A percentile compares a stretch with the other conserved stretches of the same genome.
phyloP scores from a whole-genome alignment of 2,329 filamentous ascomycete species.

The Microcyclospora pomicola region DNA sequence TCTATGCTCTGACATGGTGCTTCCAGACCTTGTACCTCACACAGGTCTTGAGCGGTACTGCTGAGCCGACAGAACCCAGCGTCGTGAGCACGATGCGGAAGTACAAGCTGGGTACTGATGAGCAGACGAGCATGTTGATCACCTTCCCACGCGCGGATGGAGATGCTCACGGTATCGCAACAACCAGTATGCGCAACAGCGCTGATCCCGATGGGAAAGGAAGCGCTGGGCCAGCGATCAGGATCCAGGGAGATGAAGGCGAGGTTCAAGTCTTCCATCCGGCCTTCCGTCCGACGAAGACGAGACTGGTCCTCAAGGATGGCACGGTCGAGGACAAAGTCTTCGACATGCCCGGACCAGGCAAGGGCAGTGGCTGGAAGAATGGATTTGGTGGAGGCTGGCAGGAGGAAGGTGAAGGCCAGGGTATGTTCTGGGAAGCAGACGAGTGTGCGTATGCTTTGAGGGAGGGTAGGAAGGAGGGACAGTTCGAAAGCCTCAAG shows the following conservation, averaged over 20 bases:
- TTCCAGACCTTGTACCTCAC: conserved; percentile 81
- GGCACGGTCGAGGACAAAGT: conserved; percentile 35
- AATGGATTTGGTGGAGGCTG: conserved; percentile 32
- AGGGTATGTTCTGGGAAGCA: conserved; percentile 83
- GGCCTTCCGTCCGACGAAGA: conserved; percentile 49
- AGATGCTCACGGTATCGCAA: conserved; percentile 52
- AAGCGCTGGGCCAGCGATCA: conserved; percentile 51
- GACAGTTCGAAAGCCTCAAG: conserved; percentile 51
- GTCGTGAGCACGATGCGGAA: conserved; percentile 57
- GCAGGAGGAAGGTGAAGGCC: conserved; percentile 45
- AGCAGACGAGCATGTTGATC: conserved; percentile 63
- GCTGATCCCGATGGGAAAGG: conserved; percentile 49
- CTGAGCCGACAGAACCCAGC: conserved; percentile 51
- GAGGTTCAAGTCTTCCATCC: conserved; percentile 70
- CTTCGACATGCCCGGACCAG: conserved; percentile 33
- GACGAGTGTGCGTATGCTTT: conserved; percentile 65
- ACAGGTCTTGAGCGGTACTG: conserved; percentile 28
- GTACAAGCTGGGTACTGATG: conserved; percentile 62
- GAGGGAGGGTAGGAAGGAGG: conserved; percentile 64
- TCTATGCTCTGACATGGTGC: conserved; percentile 82
- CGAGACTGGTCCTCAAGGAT: conserved; percentile 25
- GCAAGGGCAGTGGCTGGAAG: conserved; percentile 33
- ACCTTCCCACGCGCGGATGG: conserved; percentile 51
- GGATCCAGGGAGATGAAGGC: conserved; percentile 66
- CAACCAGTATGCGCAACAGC: conserved; percentile 47